Percentiles rank a stretch among this genome's conserved stretches.
Conservation (phyloP, 2,329 filamentous ascomycete genomes). For the Aspergillus felis region DNA sequence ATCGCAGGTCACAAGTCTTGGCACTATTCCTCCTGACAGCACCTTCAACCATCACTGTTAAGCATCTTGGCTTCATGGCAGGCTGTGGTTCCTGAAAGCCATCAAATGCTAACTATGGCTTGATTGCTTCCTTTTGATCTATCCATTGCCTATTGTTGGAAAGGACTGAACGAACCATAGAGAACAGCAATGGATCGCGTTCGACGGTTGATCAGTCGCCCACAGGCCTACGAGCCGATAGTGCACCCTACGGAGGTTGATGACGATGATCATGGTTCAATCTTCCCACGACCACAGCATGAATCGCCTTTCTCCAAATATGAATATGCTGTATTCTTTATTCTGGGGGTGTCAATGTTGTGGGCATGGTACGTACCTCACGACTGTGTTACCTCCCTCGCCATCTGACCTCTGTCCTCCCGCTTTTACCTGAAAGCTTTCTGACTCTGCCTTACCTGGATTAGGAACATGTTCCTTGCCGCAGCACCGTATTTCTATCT, state of each 20-base stretch:
- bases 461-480: constrained; percentile 96
- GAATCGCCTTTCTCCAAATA: constrained; percentile 67
- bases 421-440: background rate
- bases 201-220: constrained; percentile 28
- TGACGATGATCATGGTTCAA: constrained; percentile 25
- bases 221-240: constrained; percentile 28
- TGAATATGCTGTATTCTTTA: constrained; percentile 79
- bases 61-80: background rate
- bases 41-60: background rate
- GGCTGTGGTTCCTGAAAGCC: background rate
- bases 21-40: background rate
- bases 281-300: constrained; percentile 6
- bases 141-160: background rate
- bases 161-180: background rate
- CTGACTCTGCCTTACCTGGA: constrained; percentile 2
- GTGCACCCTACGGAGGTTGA: constrained; percentile 24
- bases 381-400: background rate
- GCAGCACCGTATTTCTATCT: constrained; percentile 88
- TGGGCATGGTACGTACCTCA: constrained; percentile 76
- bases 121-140: background rate
- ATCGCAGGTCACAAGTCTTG: background rate
- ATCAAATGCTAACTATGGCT: constrained; percentile 1
- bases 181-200: constrained; percentile 30
- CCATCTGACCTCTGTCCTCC: background rate
- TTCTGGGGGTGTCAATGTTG: constrained; percentile 89